A percentile compares a stretch with the other conserved stretches of the same genome.
These are phyloP conservation scores for Pseudogymnoascus sp. DNA, from an alignment of 2,329 filamentous ascomycete species.

Conservation along the genomic window DNA sequence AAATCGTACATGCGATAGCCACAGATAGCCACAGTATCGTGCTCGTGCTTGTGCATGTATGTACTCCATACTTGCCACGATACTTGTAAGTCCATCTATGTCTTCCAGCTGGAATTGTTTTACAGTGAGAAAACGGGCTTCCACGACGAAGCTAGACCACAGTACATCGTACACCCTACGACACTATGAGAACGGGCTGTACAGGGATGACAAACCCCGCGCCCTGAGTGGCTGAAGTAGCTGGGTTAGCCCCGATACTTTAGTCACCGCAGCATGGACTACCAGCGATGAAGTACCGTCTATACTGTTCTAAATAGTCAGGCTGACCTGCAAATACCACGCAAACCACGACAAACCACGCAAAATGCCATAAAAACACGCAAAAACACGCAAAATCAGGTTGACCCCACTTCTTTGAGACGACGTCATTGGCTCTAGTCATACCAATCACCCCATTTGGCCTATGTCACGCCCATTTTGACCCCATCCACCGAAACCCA, in stretches of 20 bases:
- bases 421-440: not conserved
- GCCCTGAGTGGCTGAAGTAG: not conserved
- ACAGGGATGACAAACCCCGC: not conserved
- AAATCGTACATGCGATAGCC: not conserved
- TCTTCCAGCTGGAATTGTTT: too few relatives aligned
- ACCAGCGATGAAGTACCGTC: not conserved
- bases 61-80: not conserved
- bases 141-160: not conserved
- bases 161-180: too few relatives aligned
- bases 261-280: not conserved
- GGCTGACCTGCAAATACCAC: not conserved
- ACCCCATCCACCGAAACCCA: not conserved
- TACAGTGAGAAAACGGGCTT: too few relatives aligned
- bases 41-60: not conserved
- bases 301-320: not conserved
- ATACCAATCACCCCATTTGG: not conserved
- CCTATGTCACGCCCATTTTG: too few relatives aligned
- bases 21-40: too few relatives aligned
- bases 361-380: not conserved
- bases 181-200: not conserved
- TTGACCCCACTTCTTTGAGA: not conserved
- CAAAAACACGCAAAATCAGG: not conserved
- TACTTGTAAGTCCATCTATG: not conserved
- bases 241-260: not conserved
- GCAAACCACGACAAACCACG: not conserved